Conservation (phyloP, 2,329 filamentous ascomycete species). For the Aspergillus aculeatinus region DNA sequence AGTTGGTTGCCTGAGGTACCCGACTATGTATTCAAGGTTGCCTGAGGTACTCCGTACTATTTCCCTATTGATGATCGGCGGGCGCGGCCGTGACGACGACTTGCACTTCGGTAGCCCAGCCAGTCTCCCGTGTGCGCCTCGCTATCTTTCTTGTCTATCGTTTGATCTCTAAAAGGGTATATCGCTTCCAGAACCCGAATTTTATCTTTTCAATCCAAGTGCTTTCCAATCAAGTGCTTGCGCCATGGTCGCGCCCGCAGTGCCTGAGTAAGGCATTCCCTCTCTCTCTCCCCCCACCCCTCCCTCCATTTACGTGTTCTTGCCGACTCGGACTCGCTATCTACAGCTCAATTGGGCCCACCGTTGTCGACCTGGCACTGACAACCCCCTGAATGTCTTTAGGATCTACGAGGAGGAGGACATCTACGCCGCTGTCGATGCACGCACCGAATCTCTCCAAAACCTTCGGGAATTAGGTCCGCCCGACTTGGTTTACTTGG, state of each 20-base stretch:
- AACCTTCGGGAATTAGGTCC: slow-evolving; percentile 89
- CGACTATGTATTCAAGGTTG: background rate
- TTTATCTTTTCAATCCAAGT: slow-evolving; percentile 12
- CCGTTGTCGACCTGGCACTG: slow-evolving; percentile 16
- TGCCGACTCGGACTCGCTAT: slow-evolving; percentile 24
- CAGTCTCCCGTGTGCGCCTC: slow-evolving; percentile 5
- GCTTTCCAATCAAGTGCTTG: slow-evolving; percentile 23
- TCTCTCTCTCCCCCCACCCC: slow-evolving; percentile 14
- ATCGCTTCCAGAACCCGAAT: background rate
- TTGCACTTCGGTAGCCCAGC: background rate
- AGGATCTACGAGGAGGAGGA: slow-evolving; percentile 94
- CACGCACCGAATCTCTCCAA: slow-evolving; percentile 83
- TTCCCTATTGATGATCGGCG: slow-evolving; percentile 11
- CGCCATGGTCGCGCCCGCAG: slow-evolving; percentile 71
- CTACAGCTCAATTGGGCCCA: slow-evolving; percentile 19
- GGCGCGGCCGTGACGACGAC: slow-evolving; percentile 20
- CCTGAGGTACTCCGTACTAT: background rate
- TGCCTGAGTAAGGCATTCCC: slow-evolving; percentile 65
- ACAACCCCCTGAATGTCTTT: slow-evolving; percentile 15
- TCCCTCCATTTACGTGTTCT: slow-evolving; percentile 28
- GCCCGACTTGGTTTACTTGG: slow-evolving; percentile 90
- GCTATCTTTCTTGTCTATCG: slow-evolving; percentile 8
- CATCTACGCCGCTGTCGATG: slow-evolving; percentile 80
- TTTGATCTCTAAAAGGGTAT: background rate
- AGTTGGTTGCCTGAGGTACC: slow-evolving; percentile 9